Conservation (phyloP, 257 asterid genomes). For the Nicotiana paniculata region DNA sequence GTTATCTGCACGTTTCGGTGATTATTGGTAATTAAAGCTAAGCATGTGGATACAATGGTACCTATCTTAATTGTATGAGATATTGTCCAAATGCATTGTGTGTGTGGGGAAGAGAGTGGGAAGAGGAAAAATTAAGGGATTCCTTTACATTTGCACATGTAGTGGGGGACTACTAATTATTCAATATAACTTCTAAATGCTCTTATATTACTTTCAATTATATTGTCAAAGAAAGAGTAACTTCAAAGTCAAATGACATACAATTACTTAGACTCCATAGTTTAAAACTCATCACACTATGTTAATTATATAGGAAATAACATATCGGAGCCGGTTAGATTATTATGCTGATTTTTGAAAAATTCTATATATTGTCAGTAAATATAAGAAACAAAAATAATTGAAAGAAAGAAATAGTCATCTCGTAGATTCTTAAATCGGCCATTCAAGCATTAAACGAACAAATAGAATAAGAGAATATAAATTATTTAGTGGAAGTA, state of each 20-base stretch:
- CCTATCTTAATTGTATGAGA: background rate
- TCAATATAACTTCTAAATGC: constrained; percentile 3
- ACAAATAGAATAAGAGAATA: no score
- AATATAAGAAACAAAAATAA: no score
- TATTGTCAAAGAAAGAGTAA: background rate
- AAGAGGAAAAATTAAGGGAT: constrained; percentile 9
- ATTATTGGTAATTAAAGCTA: constrained; percentile 24
- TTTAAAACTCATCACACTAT: no score
- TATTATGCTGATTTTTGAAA: no score
- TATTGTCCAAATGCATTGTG: constrained; percentile 33
- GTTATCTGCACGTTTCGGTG: constrained; percentile 45
- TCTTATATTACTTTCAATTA: background rate
- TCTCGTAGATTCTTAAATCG: no score
- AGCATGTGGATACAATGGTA: constrained; percentile 36
- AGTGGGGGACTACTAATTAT: constrained; percentile 24
- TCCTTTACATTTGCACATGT: constrained; percentile 37
- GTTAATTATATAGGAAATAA: background rate
- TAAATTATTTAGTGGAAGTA: no score
- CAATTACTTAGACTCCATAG: background rate
- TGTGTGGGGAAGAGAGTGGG: constrained; percentile 6
- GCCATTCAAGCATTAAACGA: no score
- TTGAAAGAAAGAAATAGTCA: no score
- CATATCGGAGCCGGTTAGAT: background rate
- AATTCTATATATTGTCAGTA: no score
- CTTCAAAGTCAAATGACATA: background rate